Conservation (phyloP, 2,329 filamentous ascomycete species). For the Dryadomyces sulphureus region DNA sequence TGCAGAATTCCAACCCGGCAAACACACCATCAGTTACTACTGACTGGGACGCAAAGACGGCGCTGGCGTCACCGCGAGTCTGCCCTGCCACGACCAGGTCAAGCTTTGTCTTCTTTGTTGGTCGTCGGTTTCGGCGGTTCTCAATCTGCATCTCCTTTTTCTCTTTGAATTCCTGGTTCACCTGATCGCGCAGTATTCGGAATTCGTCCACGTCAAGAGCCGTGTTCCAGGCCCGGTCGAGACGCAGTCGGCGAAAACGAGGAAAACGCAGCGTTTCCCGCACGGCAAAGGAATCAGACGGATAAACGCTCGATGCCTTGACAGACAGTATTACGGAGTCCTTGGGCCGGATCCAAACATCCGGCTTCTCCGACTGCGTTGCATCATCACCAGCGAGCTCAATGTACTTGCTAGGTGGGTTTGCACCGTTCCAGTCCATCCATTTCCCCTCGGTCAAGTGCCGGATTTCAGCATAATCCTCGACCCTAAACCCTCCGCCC, state of each 20-base stretch:
- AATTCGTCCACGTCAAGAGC: slow-evolving; percentile 71
- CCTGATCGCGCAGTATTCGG: slow-evolving; percentile 49
- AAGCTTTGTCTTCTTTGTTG: slow-evolving; percentile 49
- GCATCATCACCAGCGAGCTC: slow-evolving; percentile 65
- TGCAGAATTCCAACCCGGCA: slow-evolving; percentile 62
- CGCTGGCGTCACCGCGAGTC: slow-evolving; percentile 20
- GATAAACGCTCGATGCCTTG: slow-evolving; percentile 68
- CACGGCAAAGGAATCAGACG: slow-evolving; percentile 64
- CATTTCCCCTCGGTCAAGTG: slow-evolving; percentile 86
- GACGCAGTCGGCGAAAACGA: slow-evolving; percentile 65
- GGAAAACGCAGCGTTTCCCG: slow-evolving; percentile 77
- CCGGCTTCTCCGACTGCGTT: slow-evolving; percentile 60
- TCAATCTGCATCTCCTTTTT: slow-evolving; percentile 66
- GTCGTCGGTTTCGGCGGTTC: slow-evolving; percentile 39
- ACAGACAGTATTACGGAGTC: slow-evolving; percentile 80
- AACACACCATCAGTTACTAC: slow-evolving; percentile 43
- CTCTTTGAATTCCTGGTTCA: slow-evolving; percentile 55
- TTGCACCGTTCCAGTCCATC: slow-evolving; percentile 66
- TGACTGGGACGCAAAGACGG: slow-evolving; percentile 18
- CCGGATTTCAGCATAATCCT: slow-evolving; percentile 71
- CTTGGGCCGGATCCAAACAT: slow-evolving; percentile 82
- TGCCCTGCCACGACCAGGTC: slow-evolving; percentile 60
- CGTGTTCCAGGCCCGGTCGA: slow-evolving; percentile 73
- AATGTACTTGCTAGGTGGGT: slow-evolving; percentile 63
- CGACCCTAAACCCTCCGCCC: slow-evolving; percentile 76